Evolutionary conservation across 1,284 basidiomycete genomes (phyloP).

Genomic region (Leccinum pseudoinsigne): DNA sequence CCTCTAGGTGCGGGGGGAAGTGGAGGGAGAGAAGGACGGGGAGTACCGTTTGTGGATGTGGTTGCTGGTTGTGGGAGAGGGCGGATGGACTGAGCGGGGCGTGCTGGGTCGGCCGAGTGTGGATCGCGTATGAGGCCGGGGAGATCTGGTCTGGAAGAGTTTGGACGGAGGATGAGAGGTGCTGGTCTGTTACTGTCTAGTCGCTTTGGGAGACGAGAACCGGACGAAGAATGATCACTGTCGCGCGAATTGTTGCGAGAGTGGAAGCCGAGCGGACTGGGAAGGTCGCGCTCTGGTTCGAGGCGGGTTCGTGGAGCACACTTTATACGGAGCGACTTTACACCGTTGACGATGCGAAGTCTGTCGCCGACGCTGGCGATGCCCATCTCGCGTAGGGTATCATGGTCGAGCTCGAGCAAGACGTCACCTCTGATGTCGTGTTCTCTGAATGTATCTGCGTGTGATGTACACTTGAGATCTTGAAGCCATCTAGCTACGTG

Average conservation of each 20-base stretch:
- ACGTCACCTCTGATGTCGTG: slow-evolving; percentile 92
- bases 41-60: slow-evolving; percentile 35
- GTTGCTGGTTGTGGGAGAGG: slow-evolving; percentile 43
- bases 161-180: slow-evolving; percentile 59
- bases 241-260: slow-evolving; percentile 23
- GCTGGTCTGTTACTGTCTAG: slow-evolving; percentile 62
- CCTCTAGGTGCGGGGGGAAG: slow-evolving; percentile 65
- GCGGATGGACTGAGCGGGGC: slow-evolving; percentile 38
- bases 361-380: slow-evolving; percentile 87
- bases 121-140: slow-evolving; percentile 66
- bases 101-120: slow-evolving; percentile 52
- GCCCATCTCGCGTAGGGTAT: slow-evolving; percentile 85
- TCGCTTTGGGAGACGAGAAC: slow-evolving; percentile 37
- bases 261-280: slow-evolving; percentile 12
- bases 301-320: slow-evolving; percentile 38
- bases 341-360: slow-evolving; percentile 80
- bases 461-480: slow-evolving; percentile 71
- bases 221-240: slow-evolving; percentile 29
- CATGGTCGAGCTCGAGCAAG: slow-evolving; percentile 85
- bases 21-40: slow-evolving; percentile 58
- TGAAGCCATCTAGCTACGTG: slow-evolving; percentile 73
- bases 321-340: slow-evolving; percentile 72
- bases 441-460: slow-evolving; percentile 68
- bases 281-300: slow-evolving; percentile 7
- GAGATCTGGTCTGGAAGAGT: slow-evolving; percentile 51